Conservation (phyloP, 2,329 filamentous ascomycete genomes). For the Fusarium mangiferae region DNA sequence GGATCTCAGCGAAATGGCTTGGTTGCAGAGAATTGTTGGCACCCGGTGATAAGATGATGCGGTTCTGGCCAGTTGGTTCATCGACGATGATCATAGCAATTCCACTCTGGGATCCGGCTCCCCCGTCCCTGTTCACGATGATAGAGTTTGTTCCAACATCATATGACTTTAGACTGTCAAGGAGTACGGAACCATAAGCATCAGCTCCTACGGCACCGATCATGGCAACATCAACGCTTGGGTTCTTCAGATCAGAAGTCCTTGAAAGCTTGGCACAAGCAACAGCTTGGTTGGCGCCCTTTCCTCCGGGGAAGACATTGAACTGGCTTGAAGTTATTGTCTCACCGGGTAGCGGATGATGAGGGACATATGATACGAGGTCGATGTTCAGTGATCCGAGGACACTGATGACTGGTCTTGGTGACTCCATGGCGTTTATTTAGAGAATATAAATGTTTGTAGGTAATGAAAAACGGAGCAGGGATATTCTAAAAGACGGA, state of each 20-base stretch:
- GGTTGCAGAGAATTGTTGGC: constrained; percentile 69
- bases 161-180: constrained; percentile 65
- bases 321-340: constrained; percentile 85
- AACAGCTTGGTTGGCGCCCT: constrained; percentile 95
- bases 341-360: constrained; percentile 85
- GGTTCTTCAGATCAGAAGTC: constrained; percentile 49
- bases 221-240: constrained; percentile 68
- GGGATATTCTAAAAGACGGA: too few species aligned
- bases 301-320: constrained; percentile 84
- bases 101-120: constrained; percentile 64
- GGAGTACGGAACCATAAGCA: constrained; percentile 69
- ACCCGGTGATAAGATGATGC: constrained; percentile 78
- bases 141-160: constrained; percentile 71
- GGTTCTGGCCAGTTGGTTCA: constrained; percentile 77
- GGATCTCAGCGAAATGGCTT: constrained; percentile 48
- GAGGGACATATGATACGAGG: constrained; percentile 88
- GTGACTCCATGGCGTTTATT: background rate
- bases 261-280: constrained; percentile 85
- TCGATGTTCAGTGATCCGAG: constrained; percentile 96
- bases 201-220: constrained; percentile 79
- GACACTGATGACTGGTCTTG: constrained; percentile 70
- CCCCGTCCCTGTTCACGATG: constrained; percentile 46
- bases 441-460: background rate
- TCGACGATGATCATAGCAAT: constrained; percentile 82
- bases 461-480: background rate